Base-by-base conservation (phyloP, 1,284 basidiomycete genomes). In the Ustilago shanxiensis region DNA sequence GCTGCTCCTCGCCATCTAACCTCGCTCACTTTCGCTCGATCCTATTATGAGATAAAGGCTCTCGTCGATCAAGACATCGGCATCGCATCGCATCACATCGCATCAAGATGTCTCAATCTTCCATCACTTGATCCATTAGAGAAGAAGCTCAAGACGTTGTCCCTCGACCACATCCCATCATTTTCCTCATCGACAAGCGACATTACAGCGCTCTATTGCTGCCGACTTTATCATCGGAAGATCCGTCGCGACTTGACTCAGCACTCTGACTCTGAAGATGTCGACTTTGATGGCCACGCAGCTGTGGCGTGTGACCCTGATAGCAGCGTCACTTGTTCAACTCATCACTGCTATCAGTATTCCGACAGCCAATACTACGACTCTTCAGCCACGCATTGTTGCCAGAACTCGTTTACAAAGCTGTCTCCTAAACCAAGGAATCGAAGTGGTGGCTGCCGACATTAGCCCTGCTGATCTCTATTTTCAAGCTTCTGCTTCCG, bases 401-500 rank as follows among this genome's bases (percentile, higher is more conserved):
- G 44, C 56, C 10, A 52, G 26, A 8, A 72, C 49, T 0, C 54
- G 50, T 50, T 49, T 72, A 7, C 65, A 67, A 9, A 45, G 29
- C n/a, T 72, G 70, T 31, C 41, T 72, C 2, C 9, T 41, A 0
- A 9, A 64, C 49, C 64, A 64, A 6, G 70, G 60, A 16, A 64
- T 72, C 57, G 61, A 72, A 22, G 47, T 72, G n/a, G 56, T 72
- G 10, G 60, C 70, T 1, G 65, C 70, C 22, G 70, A 64, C 35
- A 63, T 62, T 44, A 72, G 70, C 61, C 8, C 64, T 8, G 56
- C 64, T 4, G 70, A 72, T 6, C 56, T 62, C 26, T 76, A 76
- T 39, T 76, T 63, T 14, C 70, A 65, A 28, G 66, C 70, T 9
- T 73, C 75, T 0, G 73, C 73, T 22, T 80, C 85, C 2, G 87